Evolutionary conservation across 345 rosid species (phyloP).

Genomic region (Leavenworthia alabamica): DNA sequence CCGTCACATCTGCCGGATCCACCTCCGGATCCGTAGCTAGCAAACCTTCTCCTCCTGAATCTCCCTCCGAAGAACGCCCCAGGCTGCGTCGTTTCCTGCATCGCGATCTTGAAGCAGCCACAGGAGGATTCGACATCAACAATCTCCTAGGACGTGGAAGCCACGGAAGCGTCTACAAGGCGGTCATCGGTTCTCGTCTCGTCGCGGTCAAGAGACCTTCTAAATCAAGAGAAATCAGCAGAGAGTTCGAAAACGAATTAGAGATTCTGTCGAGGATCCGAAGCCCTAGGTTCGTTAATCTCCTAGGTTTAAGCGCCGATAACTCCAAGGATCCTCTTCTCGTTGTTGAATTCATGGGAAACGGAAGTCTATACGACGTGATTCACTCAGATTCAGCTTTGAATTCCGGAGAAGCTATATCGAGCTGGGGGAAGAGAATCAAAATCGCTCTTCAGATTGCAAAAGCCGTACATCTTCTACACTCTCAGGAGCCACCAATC

Average conservation of each 20-base stretch:
- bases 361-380: constrained; percentile 86
- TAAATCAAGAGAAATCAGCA: constrained; percentile 50
- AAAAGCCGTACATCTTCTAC: constrained; percentile 67
- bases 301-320: constrained; percentile 62
- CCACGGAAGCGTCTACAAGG: constrained; percentile 95
- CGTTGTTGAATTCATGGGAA: constrained; percentile 87
- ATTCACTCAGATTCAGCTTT: constrained; percentile 53
- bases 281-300: constrained; percentile 86
- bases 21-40: constrained; percentile 29
- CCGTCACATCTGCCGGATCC: constrained; percentile 26
- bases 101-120: constrained; percentile 89
- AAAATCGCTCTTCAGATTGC: constrained; percentile 79
- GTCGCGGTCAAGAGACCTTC: constrained; percentile 87
- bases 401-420: constrained; percentile 6
- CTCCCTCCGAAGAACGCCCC: constrained; percentile 44
- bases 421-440: constrained; percentile 78
- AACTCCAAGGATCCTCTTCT: constrained; percentile 65
- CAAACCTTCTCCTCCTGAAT: constrained; percentile 34
- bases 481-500: constrained; percentile 68
- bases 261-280: constrained; percentile 87
- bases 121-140: constrained; percentile 75
- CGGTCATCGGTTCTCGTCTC: constrained; percentile 71
- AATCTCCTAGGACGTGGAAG: constrained; percentile 89
- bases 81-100: constrained; percentile 76
- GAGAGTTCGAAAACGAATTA: constrained; percentile 84